These are phyloP conservation scores for Lecanicillium sp. DNA, from an alignment of 2,329 filamentous ascomycete species.

Conservation along the genomic window DNA sequence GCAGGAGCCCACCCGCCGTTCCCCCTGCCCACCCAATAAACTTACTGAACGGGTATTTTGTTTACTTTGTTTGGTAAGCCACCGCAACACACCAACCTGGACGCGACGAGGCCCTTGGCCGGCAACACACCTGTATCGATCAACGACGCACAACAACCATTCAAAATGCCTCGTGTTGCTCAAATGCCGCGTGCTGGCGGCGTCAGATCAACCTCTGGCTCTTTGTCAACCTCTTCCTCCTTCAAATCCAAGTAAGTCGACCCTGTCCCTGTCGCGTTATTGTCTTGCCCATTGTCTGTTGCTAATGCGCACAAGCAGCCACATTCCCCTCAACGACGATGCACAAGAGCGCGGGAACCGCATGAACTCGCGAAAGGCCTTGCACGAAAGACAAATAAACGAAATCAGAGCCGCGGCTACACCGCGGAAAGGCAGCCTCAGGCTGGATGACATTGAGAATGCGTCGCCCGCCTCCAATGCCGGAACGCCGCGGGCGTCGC, in stretches of 20 bases:
- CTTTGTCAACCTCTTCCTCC: conserved; percentile 11
- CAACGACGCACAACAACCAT: background rate
- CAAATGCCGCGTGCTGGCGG: conserved; percentile 44
- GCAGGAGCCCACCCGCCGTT: too few species aligned
- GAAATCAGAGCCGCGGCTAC: conserved; percentile 71
- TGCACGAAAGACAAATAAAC: conserved; percentile 86
- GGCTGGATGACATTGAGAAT: conserved; percentile 52
- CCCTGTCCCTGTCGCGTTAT: background rate
- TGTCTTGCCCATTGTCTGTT: background rate
- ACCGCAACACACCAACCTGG: conserved; percentile 4
- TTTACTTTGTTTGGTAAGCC: conserved; percentile 9
- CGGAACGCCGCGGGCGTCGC: conserved; percentile 36
- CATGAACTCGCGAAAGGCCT: conserved; percentile 76
- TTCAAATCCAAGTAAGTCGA: too few species aligned
- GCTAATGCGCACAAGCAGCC: too few species aligned
- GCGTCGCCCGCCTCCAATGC: conserved; percentile 48
- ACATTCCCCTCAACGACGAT: conserved; percentile 92
- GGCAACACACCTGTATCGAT: background rate
- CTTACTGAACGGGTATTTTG: conserved; percentile 10
- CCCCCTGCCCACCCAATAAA: too few species aligned
- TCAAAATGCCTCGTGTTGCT: conserved; percentile 50
- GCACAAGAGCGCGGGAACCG: conserved; percentile 83
- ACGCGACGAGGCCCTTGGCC: conserved; percentile 7
- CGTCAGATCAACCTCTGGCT: conserved; percentile 38
- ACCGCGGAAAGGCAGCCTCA: conserved; percentile 53